Conservation (phyloP, 2,329 filamentous ascomycete species). For the Talaromyces piceae region DNA sequence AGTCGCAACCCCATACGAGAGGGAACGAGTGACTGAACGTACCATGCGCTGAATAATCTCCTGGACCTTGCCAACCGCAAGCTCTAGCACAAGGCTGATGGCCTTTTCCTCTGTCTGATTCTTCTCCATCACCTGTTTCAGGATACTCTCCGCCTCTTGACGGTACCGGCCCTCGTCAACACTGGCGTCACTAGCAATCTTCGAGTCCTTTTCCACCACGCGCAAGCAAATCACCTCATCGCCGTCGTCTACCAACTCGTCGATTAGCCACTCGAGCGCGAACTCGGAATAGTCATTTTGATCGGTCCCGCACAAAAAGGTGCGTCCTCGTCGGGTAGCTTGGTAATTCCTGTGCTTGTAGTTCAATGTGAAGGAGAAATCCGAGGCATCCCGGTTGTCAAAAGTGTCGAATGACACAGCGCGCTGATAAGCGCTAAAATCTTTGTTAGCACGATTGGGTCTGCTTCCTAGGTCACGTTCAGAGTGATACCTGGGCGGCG, state of each 20-base stretch:
- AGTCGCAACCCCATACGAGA: neutral
- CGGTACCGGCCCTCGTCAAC: constrained; percentile 65
- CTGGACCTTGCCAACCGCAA: constrained; percentile 82
- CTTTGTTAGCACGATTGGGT: neutral
- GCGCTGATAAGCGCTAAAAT: constrained; percentile 53
- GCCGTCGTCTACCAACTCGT: constrained; percentile 86
- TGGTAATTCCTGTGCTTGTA: constrained; percentile 82
- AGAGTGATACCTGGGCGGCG: constrained; percentile 31
- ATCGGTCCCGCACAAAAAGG: constrained; percentile 85
- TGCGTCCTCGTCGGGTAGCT: constrained; percentile 70
- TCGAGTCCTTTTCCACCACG: constrained; percentile 76
- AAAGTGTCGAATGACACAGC: constrained; percentile 72
- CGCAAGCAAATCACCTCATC: constrained; percentile 88
- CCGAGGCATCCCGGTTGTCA: constrained; percentile 56
- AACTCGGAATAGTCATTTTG: constrained; percentile 89
- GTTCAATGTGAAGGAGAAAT: constrained; percentile 74
- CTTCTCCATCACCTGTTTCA: constrained; percentile 69
- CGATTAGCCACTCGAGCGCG: constrained; percentile 84
- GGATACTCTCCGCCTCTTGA: constrained; percentile 64
- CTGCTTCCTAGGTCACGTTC: neutral
- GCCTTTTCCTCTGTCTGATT: constrained; percentile 71
- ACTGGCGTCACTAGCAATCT: constrained; percentile 54
- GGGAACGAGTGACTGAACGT: constrained; percentile 23
- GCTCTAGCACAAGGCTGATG: constrained; percentile 77
- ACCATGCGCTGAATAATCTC: constrained; percentile 87